These are phyloP conservation scores for Cyclotella choctawhatcheeana DNA, from an alignment of 108 stramenopile species.

Conservation along the genomic window DNA sequence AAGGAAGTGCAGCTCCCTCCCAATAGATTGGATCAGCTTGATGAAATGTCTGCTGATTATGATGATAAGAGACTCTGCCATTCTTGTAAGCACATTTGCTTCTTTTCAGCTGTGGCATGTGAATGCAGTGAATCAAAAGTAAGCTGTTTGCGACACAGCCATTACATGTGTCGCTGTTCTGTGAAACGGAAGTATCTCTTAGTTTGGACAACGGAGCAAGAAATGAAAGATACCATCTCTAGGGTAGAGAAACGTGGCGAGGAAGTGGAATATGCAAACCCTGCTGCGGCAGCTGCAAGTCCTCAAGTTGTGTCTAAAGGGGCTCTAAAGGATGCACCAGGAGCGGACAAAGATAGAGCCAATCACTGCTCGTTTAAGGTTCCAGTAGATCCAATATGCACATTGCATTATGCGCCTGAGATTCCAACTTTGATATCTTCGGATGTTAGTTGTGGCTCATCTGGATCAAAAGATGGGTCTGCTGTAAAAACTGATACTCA, in stretches of 20 bases:
- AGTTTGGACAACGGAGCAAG: conserved; percentile 73
- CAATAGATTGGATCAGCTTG: conserved; percentile 81
- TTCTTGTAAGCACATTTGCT: conserved; percentile 91
- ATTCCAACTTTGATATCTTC: conserved; percentile 32
- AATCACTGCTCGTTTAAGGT: conserved; percentile 38
- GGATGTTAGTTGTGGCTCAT: conserved; percentile 18
- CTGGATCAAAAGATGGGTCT: not conserved
- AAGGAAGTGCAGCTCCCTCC: conserved; percentile 63
- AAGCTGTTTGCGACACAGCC: conserved; percentile 86
- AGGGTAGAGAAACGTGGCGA: conserved; percentile 62
- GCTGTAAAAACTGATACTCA: no score
- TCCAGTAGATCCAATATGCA: conserved; percentile 32
- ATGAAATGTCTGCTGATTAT: conserved; percentile 88
- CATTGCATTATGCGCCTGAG: conserved; percentile 25
- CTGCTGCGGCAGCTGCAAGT: not conserved
- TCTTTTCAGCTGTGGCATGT: conserved; percentile 95
- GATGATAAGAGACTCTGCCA: conserved; percentile 92
- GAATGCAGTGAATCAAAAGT: conserved; percentile 89
- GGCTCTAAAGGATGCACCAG: conserved; percentile 20
- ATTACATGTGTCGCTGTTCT: conserved; percentile 88
- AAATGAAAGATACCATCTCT: conserved; percentile 63
- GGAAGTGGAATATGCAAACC: conserved; percentile 41
- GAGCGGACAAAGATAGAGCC: conserved; percentile 23
- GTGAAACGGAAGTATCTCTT: conserved; percentile 75
- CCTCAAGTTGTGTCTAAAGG: not conserved